Percentiles rank a stretch among this genome's conserved stretches.
These are phyloP conservation scores for Epichloe festucae DNA, from an alignment of 2,329 filamentous ascomycete genomes.

Conservation along the genomic window DNA sequence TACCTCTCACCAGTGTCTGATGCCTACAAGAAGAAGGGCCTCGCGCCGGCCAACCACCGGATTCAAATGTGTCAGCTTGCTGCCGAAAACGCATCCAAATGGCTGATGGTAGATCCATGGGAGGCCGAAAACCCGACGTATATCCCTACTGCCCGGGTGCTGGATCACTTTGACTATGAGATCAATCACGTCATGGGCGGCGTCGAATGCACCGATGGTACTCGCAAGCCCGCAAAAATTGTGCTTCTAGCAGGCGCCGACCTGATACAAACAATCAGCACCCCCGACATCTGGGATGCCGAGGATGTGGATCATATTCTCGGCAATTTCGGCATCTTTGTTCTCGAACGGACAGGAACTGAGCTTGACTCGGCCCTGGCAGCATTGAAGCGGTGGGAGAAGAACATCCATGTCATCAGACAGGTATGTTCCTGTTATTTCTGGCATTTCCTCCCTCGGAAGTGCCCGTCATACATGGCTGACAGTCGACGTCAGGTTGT, in stretches of 20 bases:
- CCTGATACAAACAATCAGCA: conserved; percentile 61
- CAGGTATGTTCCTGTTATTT: conserved; percentile 14
- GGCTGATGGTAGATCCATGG: conserved; percentile 78
- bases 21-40: conserved; percentile 25
- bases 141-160: conserved; percentile 74
- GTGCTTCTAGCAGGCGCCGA: conserved; percentile 71
- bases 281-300: conserved; percentile 66
- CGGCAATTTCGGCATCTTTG: conserved; percentile 69
- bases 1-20: conserved; percentile 29
- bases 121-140: conserved; percentile 74
- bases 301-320: conserved; percentile 82
- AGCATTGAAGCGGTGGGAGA: conserved; percentile 68
- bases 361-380: conserved; percentile 79
- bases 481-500: conserved; percentile 26
- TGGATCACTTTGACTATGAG: conserved; percentile 85
- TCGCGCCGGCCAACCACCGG: conserved; percentile 25
- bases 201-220: conserved; percentile 54
- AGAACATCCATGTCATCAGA: conserved; percentile 78
- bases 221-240: conserved; percentile 55
- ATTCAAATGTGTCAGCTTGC: conserved; percentile 72
- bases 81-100: conserved; percentile 57
- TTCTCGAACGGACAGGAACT: conserved; percentile 78
- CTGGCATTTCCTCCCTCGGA: neutral
- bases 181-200: conserved; percentile 71
- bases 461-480: neutral